These are phyloP conservation scores for Fusarium burgessii DNA, from an alignment of 2,329 filamentous ascomycete genomes.

Conservation along the genomic window DNA sequence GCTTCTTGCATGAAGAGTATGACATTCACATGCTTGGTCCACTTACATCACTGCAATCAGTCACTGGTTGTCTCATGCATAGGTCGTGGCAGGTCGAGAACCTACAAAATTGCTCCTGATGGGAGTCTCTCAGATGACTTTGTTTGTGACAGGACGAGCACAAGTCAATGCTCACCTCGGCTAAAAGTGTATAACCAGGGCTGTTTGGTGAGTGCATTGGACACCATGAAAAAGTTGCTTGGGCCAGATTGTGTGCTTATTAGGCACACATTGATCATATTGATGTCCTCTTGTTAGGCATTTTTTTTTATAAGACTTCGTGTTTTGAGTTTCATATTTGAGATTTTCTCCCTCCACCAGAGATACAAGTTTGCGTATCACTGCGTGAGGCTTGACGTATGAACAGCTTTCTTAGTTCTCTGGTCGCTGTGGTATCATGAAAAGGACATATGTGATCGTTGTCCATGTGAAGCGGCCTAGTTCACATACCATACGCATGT, in stretches of 20 bases:
- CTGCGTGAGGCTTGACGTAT: background rate
- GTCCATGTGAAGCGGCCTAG: background rate
- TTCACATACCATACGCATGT: background rate
- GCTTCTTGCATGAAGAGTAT: constrained; percentile 3
- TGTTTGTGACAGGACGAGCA: background rate
- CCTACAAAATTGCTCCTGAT: constrained; percentile 15
- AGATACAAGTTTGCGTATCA: background rate
- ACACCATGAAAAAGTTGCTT: background rate
- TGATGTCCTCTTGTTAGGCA: background rate
- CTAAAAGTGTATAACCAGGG: background rate
- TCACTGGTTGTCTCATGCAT: constrained; percentile 20
- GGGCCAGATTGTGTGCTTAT: background rate
- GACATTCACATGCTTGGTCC: constrained; percentile 1
- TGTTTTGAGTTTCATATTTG: background rate
- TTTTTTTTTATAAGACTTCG: background rate
- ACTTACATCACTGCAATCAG: constrained; percentile 4
- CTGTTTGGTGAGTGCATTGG: background rate
- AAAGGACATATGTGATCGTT: background rate
- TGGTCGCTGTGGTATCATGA: background rate
- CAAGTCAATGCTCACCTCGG: background rate
- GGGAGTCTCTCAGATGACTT: background rate
- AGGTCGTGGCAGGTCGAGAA: constrained; percentile 25
- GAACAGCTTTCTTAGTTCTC: background rate
- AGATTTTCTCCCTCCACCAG: background rate
- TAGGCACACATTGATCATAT: background rate